A percentile compares a stretch with the other conserved stretches of the same genome.
phyloP scores from a whole-genome alignment of 2,329 filamentous ascomycete species.

The Rugonectria rugulosa region DNA sequence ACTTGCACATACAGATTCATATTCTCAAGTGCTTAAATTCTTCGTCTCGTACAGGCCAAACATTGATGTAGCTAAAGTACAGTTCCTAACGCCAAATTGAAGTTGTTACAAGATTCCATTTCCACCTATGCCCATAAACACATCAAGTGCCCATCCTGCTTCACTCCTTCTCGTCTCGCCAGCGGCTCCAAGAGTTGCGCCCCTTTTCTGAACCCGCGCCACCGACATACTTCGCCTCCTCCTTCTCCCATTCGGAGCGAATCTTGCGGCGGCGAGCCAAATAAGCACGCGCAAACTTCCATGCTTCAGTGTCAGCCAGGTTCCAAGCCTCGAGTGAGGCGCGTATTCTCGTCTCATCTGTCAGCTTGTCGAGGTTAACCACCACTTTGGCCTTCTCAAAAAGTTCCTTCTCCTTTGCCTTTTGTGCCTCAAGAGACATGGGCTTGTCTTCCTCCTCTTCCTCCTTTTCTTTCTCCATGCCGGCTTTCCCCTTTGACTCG shows the following conservation, averaged over 20 bases:
- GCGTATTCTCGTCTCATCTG: slow-evolving; percentile 55
- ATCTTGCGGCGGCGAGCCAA: slow-evolving; percentile 69
- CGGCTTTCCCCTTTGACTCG: background rate
- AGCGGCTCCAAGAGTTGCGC: slow-evolving; percentile 46
- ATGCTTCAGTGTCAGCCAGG: slow-evolving; percentile 77
- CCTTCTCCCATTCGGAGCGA: slow-evolving; percentile 72
- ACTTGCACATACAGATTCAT: too few relatives aligned
- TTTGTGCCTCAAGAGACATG: slow-evolving; percentile 57
- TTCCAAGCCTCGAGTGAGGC: slow-evolving; percentile 71
- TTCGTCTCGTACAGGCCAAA: too few relatives aligned
- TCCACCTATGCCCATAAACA: background rate
- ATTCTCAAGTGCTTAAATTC: too few relatives aligned
- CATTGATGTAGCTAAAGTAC: background rate
- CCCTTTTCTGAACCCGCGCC: slow-evolving; percentile 64
- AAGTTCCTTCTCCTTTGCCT: slow-evolving; percentile 62
- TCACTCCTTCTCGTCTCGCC: slow-evolving; percentile 41
- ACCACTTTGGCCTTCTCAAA: slow-evolving; percentile 58
- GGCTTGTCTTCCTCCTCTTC: slow-evolving; percentile 42
- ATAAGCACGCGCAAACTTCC: slow-evolving; percentile 76
- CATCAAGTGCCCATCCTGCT: too few relatives aligned
- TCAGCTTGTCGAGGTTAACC: slow-evolving; percentile 55
- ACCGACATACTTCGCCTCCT: slow-evolving; percentile 70
- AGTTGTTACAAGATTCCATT: too few relatives aligned
- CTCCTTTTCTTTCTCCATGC: slow-evolving; percentile 37
- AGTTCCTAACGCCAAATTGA: slow-evolving; percentile 12